These are phyloP conservation scores for Hypoxylon rubiginosum DNA, from an alignment of 2,329 filamentous ascomycete genomes.

Conservation along the genomic window DNA sequence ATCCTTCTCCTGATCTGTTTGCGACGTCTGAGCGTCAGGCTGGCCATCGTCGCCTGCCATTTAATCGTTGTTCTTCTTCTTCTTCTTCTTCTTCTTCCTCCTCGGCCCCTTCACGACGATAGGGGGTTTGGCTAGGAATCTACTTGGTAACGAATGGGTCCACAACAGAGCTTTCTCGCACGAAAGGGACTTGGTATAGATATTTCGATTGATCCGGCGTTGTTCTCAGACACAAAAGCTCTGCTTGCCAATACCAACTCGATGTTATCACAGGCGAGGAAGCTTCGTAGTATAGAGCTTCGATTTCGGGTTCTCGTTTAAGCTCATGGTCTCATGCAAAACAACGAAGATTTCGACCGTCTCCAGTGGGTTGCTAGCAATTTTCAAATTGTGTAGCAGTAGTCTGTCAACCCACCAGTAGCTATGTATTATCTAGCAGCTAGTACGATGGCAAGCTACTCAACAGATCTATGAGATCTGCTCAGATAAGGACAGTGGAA, in stretches of 20 bases:
- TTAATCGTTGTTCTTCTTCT: neutral
- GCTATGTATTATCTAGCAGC: slow-evolving; percentile 14
- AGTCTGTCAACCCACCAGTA: slow-evolving; percentile 5
- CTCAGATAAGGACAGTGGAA: slow-evolving; percentile 21
- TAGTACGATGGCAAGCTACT: slow-evolving; percentile 16
- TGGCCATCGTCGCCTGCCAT: slow-evolving; percentile 31
- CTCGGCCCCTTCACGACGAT: slow-evolving; percentile 6
- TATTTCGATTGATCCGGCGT: neutral
- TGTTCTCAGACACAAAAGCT: slow-evolving; percentile 2
- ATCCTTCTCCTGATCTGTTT: slow-evolving; percentile 19
- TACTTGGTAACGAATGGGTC: neutral
- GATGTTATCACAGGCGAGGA: slow-evolving; percentile 16
- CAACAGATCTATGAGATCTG: slow-evolving; percentile 36
- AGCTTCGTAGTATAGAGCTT: slow-evolving; percentile 27
- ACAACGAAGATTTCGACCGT: slow-evolving; percentile 8
- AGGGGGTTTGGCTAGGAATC: neutral
- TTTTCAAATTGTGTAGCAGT: neutral
- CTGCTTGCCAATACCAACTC: neutral
- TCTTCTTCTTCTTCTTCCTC: slow-evolving; percentile 3
- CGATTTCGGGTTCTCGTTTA: slow-evolving; percentile 12
- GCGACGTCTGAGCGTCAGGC: slow-evolving; percentile 25
- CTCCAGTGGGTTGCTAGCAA: slow-evolving; percentile 9
- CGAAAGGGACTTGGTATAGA: neutral
- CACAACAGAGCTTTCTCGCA: neutral
- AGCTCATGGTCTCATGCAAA: slow-evolving; percentile 30